Base-by-base conservation (phyloP, 2,329 filamentous ascomycete species). In the Colletotrichum sp. region DNA sequence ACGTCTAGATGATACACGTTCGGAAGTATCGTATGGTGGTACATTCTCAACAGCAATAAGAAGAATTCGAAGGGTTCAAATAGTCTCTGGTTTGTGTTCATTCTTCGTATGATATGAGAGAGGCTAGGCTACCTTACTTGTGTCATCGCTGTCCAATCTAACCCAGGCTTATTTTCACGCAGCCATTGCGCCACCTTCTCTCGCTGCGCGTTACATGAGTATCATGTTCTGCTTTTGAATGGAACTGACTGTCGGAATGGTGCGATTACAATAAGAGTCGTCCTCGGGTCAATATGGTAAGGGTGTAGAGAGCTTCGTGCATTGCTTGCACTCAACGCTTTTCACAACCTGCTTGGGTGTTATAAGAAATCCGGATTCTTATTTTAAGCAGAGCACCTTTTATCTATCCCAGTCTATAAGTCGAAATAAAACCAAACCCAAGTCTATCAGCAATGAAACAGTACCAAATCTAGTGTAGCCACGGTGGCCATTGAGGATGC, bases 111-210 rank as follows among this genome's bases (percentile, higher is more conserved):
- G 39, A 44, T n/a, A 6, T n/a, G 9, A n/a, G 18, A 18, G 18
- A 44, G 9, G 18, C 18, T 44, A n/a, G 36, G 36, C 0, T 39
- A n/a, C 0, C 39, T 0, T n/a, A 0, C 1, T 18, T n/a, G 8
- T 44, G 18, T 44, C 39, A 18, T n/a, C 9, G 6, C 3, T 0
- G 9, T 44, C 5, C 0, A 44, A 44, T 44, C 5, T 6, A 10
- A 0, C 5, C 39, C 5, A 10, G 18, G 39, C 36, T 4, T 8
- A 0, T 9, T 6, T 44, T 5, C 39, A n/a, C 18, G 18, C 39
- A 44, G 9, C 3, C 9, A 4, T 44, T 44, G 9, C 9, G 39
- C 18, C 0, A 44, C 39, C 0, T 44, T n/a, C 39, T n/a, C 18
- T n/a, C 39, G 5, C 1, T n/a, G 5, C 0, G 39, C 10, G 0